Evolutionary conservation across 2,329 filamentous ascomycete genomes (phyloP).

Genomic region (Claviceps arundinis): DNA sequence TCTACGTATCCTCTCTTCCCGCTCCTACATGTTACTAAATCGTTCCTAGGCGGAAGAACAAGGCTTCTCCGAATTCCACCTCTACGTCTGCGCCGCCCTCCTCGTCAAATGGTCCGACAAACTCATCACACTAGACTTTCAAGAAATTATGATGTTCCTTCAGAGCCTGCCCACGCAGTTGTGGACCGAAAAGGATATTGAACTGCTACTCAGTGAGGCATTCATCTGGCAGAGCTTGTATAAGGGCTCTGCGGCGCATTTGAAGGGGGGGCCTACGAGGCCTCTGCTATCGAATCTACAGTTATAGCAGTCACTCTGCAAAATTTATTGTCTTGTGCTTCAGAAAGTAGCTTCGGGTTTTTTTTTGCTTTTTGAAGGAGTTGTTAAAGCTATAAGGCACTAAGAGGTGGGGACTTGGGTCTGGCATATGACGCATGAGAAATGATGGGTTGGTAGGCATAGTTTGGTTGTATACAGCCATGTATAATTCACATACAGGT

Average conservation of each 20-base stretch:
- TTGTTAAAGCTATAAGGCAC: too few species aligned
- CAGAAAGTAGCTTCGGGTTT: not conserved
- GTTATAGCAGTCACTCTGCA: slow-evolving; percentile 13
- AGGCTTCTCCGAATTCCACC: slow-evolving; percentile 94
- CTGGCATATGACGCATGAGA: too few species aligned
- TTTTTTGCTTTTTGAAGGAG: not conserved
- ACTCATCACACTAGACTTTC: slow-evolving; percentile 91
- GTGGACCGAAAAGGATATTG: slow-evolving; percentile 98
- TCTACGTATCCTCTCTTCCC: too few species aligned
- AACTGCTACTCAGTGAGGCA: slow-evolving; percentile 85
- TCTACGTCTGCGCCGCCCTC: slow-evolving; percentile 96
- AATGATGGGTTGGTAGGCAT: too few species aligned
- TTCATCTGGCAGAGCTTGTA: slow-evolving; percentile 99
- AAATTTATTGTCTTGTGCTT: not conserved
- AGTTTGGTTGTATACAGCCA: too few species aligned
- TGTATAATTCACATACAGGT: too few species aligned
- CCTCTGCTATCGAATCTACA: slow-evolving; percentile 24
- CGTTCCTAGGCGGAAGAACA: slow-evolving; percentile 79
- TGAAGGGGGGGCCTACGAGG: slow-evolving; percentile 40
- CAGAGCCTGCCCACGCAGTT: slow-evolving; percentile 83
- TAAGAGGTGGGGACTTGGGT: too few species aligned
- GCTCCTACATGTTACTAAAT: not conserved
- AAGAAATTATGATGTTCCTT: slow-evolving; percentile 99
- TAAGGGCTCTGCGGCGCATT: slow-evolving; percentile 83
- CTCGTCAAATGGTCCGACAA: slow-evolving; percentile 97